Base-by-base conservation (phyloP, 2,329 filamentous ascomycete species). In the Fusarium sp. region DNA sequence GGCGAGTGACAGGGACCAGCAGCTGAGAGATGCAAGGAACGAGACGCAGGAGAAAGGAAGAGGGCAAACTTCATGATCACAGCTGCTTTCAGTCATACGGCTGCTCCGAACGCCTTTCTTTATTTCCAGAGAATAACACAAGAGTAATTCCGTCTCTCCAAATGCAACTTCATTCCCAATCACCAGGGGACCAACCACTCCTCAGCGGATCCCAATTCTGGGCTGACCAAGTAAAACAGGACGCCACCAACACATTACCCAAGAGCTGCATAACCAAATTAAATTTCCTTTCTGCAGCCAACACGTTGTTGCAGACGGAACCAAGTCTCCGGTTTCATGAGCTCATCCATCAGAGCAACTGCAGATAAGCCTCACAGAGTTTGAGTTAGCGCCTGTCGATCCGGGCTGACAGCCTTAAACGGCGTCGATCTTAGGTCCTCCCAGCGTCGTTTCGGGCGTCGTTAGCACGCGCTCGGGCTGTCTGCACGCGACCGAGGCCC, bases 211-310 rank as follows among this genome's bases (percentile, higher is more conserved):
- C 20, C 22, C 20, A 25, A 18, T n/a, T 35, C 31, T 47, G 31
- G 35, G 36, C 57, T 42, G 38, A 36, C 50, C 13, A 29, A 47
- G 11, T 5, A n/a, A 38, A 6, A 22, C 22, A 22, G 31, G 22
- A 27, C 69, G 22, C 47, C 18, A 40, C 68, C 50, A 56, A 69
- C 35, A 52, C 40, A 7, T 10, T 27, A 18, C 7, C 59, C 20
- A 62, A 62, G 59, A 20, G 42, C 42, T 62, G 42, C 59, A 62
- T 54, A 14, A 54, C 10, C 27, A 54, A 54, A 54, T 31, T 54
- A 54, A 18, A 54, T 54, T 20, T 11, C 27, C 27, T n/a, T 54
- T 54, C 27, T 35, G n/a, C 38, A 47, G 42, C 59, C 42, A 62
- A 36, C 58, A 47, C 27, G 27, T 61, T 13, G 27, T 61, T 45